phyloP scores from a whole-genome alignment of 345 rosid species.

The Schrenkiella parvula region DNA sequence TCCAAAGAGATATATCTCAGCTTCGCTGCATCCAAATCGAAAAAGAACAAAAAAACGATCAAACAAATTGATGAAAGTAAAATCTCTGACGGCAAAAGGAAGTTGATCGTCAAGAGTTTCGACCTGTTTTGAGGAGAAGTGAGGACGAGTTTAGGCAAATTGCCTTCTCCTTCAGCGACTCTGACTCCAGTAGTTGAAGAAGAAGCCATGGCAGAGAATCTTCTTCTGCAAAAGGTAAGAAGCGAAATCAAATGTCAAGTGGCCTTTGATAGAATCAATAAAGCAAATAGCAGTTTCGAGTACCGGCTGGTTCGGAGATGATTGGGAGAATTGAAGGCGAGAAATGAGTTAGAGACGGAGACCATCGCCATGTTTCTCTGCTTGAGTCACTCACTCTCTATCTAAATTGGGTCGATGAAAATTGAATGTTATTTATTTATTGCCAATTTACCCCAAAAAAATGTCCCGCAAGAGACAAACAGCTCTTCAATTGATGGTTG shows the following conservation, averaged over 20 bases:
- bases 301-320: slow-evolving; percentile 56
- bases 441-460: too few species aligned
- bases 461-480: slow-evolving; percentile 4
- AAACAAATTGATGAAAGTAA: neutral
- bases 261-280: neutral
- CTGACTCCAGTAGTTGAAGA: slow-evolving; percentile 55
- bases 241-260: neutral
- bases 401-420: neutral
- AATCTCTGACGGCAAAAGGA: neutral
- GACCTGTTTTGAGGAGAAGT: slow-evolving; percentile 72
- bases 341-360: slow-evolving; percentile 45
- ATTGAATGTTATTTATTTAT: neutral
- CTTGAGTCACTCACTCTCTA: slow-evolving; percentile 20
- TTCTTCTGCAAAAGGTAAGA: slow-evolving; percentile 31
- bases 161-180: slow-evolving; percentile 80
- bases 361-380: slow-evolving; percentile 50
- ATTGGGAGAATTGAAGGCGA: slow-evolving; percentile 35
- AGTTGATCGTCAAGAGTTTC: neutral
- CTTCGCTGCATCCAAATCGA: slow-evolving; percentile 51
- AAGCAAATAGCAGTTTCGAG: neutral
- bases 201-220: slow-evolving; percentile 54
- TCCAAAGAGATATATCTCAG: slow-evolving; percentile 84
- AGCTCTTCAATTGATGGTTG: neutral
- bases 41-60: neutral
- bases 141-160: slow-evolving; percentile 76